Evolutionary conservation across 164 flowering plant species (phyloP).

Genomic region (Tetracentron sinense): DNA sequence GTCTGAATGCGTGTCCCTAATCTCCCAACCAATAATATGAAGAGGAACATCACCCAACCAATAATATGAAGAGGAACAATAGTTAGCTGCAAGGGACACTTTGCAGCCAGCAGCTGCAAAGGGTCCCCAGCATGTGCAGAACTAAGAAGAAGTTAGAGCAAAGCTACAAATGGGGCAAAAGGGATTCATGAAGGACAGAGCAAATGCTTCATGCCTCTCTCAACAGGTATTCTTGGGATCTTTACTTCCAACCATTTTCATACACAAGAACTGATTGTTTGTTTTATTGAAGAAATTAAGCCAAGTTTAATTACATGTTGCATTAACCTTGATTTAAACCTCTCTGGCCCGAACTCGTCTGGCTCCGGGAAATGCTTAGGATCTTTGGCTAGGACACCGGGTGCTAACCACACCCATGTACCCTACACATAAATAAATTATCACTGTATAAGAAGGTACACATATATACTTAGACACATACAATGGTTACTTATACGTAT

Average conservation of each 20-base stretch:
- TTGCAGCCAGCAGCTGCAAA: too few species aligned
- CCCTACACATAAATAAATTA: slow-evolving; percentile 51
- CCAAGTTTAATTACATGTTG: not conserved
- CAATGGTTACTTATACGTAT: not conserved
- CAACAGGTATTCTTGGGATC: slow-evolving; percentile 47
- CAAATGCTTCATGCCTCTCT: slow-evolving; percentile 55
- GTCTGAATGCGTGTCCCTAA: too few species aligned
- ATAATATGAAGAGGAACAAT: too few species aligned
- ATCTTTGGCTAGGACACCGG: slow-evolving; percentile 85
- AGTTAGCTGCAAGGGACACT: too few species aligned
- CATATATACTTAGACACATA: not conserved
- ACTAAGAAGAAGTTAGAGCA: slow-evolving; percentile 65
- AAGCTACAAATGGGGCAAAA: slow-evolving; percentile 75
- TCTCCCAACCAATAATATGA: too few species aligned
- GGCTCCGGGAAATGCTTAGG: slow-evolving; percentile 90
- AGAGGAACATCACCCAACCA: too few species aligned
- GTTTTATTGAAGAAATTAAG: too few species aligned
- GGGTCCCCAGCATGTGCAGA: too few species aligned
- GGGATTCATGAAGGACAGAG: slow-evolving; percentile 76
- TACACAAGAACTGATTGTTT: too few species aligned
- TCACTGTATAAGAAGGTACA: not conserved
- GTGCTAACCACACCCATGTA: slow-evolving; percentile 96
- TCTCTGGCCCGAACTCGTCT: slow-evolving; percentile 79
- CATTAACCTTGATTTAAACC: slow-evolving; percentile 55
- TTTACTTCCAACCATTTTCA: not conserved